Percentiles rank a stretch among this genome's conserved stretches.
phyloP scores from a whole-genome alignment of 495 filamentous ascomycete genomes.

The Corynascus novoguineensis region DNA sequence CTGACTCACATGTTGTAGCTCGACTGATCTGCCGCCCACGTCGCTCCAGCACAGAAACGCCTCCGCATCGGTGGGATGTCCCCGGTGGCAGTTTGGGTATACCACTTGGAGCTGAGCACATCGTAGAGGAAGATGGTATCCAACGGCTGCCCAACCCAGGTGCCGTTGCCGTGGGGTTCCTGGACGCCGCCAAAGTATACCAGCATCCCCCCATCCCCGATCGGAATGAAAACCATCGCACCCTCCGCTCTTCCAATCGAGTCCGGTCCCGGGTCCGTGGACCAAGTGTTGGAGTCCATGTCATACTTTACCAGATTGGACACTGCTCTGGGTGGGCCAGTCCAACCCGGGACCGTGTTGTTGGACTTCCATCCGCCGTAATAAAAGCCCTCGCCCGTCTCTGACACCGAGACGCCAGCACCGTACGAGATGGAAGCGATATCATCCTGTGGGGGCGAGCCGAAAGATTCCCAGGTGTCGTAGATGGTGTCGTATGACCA shows the following conservation, averaged over 20 bases:
- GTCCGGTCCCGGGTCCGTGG: constrained; percentile 44
- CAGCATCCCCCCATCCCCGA: constrained; percentile 48
- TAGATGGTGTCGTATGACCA: constrained; percentile 43
- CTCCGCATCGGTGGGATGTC: constrained; percentile 40
- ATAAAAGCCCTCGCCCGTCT: constrained; percentile 28
- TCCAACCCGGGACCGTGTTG: constrained; percentile 41
- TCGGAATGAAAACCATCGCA: constrained; percentile 44
- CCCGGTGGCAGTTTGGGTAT: constrained; percentile 47
- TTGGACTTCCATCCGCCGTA: constrained; percentile 47
- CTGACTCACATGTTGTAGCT: constrained; percentile 49
- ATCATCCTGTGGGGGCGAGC: constrained; percentile 12
- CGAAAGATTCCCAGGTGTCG: constrained; percentile 40
- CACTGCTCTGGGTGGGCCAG: constrained; percentile 34
- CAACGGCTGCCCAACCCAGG: constrained; percentile 29
- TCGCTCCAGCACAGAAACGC: constrained; percentile 51
- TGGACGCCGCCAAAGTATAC: constrained; percentile 49
- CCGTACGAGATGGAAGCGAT: constrained; percentile 26
- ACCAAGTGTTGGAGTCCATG: constrained; percentile 38
- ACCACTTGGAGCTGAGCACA: constrained; percentile 48
- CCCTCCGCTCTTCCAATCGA: constrained; percentile 39
- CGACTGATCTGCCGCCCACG: constrained; percentile 50
- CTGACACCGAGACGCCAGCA: constrained; percentile 20
- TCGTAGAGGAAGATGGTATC: constrained; percentile 49
- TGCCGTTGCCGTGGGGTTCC: constrained; percentile 29
- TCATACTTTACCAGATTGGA: constrained; percentile 40